Evolutionary conservation across 2,329 filamentous ascomycete species (phyloP), one percentile per base, ranked within the genome.

Genomic region (Talaromyces sp.): DNA sequence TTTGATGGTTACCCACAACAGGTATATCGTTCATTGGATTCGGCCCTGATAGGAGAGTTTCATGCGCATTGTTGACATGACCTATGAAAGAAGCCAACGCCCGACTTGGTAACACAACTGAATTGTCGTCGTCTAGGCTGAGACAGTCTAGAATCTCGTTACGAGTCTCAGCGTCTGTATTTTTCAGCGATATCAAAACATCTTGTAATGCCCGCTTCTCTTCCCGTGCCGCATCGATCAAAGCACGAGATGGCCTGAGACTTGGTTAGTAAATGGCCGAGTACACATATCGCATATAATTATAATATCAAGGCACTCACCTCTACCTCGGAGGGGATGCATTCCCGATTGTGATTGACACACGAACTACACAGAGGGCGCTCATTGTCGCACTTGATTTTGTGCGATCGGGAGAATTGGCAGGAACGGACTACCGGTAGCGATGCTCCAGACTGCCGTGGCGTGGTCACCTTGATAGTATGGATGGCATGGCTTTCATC

Each of bases 301-400:
- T 29, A 2, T 29, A 29, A 29, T 29, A 29, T 29, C 27, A 36
- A 36, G 6, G 8, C 7, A 40, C 38, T 27, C 29, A 59, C 69
- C 69, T 70, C 36, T 67, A 62, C 56, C 68, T 69, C 2, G 69
- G 69, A 2, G 67, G 65, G 36, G 19, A 69, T 63, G 49, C 70
- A 71, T 45, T 70, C 62, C 25, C 66, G 67, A 38, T 68, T 68
- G 49, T 70, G 69, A 51, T 62, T 70, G 61, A 74, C 69, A 63
- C 76, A 78, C 59, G 75, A 69, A 45, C 73, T 72, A 69, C 76
- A 77, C 43, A 22, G 43, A 5, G 76, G 76, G 54, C 73, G 74
- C 63, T 71, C 65, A 66, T 70, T 71, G 65, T 77, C 74, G 70
- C 76, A 77, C 67, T 74, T 76, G 47, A 77, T 77, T 64, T 73